These are phyloP conservation scores for Gastrolobium villosum DNA, from an alignment of 306 rosid species.

Conservation along the genomic window DNA sequence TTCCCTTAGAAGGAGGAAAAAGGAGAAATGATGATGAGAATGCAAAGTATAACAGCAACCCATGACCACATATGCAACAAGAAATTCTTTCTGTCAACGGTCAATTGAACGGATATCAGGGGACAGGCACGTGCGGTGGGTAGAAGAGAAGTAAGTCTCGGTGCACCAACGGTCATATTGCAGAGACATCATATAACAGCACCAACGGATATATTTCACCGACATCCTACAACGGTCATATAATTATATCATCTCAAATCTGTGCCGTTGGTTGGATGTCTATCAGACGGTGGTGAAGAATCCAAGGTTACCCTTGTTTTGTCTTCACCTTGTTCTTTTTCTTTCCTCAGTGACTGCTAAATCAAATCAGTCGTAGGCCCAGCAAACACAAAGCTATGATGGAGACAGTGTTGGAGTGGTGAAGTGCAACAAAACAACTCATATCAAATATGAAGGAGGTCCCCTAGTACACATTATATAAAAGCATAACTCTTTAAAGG, in stretches of 20 bases:
- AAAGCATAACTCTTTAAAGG: constrained; percentile 50
- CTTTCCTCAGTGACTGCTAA: constrained; percentile 52
- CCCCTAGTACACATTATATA: constrained; percentile 36
- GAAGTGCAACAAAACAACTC: background rate
- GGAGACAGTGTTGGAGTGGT: constrained; percentile 57
- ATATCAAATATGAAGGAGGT: too few relatives aligned
- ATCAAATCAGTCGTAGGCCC: constrained; percentile 62
- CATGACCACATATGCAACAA: too few relatives aligned
- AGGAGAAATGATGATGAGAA: background rate
- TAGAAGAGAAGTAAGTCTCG: too few relatives aligned
- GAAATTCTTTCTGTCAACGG: constrained; percentile 58
- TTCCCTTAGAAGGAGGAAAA: background rate
- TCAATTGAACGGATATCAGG: constrained; percentile 68
- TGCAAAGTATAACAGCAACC: background rate
- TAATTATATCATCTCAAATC: constrained; percentile 4
- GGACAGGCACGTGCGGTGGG: constrained; percentile 61
- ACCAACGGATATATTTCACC: constrained; percentile 90
- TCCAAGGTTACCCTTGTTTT: constrained; percentile 26
- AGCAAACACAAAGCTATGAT: constrained; percentile 46
- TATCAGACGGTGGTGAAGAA: constrained; percentile 61
- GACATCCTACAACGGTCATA: constrained; percentile 76
- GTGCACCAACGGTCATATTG: constrained; percentile 82
- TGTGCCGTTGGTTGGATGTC: constrained; percentile 70
- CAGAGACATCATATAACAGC: constrained; percentile 75
- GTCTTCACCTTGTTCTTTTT: constrained; percentile 43